Evolutionary conservation across 257 asterid genomes (phyloP).

Genomic region (Phtheirospermum japonicum): DNA sequence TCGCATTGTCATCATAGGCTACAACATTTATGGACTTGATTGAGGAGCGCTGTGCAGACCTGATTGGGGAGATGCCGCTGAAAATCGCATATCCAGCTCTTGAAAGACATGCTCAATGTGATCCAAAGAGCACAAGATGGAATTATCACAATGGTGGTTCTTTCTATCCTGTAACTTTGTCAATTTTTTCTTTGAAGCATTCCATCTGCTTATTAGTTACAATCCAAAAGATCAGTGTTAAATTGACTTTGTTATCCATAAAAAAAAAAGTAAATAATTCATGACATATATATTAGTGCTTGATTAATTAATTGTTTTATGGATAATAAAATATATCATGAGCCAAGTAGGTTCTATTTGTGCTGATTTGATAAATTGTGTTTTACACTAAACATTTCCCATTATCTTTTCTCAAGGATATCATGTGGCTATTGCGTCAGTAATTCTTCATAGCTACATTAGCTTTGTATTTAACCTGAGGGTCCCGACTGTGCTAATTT

Average conservation of each 20-base stretch:
- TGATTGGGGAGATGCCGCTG: constrained; percentile 62
- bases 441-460: too few relatives aligned
- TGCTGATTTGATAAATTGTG: too few relatives aligned
- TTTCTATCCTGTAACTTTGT: too few relatives aligned
- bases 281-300: not conserved
- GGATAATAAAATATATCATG: not conserved
- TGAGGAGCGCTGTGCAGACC: constrained; percentile 53
- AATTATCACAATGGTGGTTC: constrained; percentile 67
- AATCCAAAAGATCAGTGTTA: not conserved
- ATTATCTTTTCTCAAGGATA: too few relatives aligned
- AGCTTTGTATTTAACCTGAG: too few relatives aligned
- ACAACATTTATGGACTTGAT: constrained; percentile 57
- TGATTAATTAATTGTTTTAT: not conserved
- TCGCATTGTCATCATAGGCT: constrained; percentile 52
- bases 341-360: too few relatives aligned
- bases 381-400: too few relatives aligned
- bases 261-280: not conserved
- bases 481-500: too few relatives aligned
- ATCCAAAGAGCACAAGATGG: constrained; percentile 65
- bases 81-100: constrained; percentile 59
- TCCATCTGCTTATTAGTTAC: constrained; percentile 8
- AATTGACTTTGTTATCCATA: not conserved
- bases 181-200: constrained; percentile 7
- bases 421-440: too few relatives aligned
- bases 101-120: constrained; percentile 57